Evolutionary conservation across 345 rosid species (phyloP).

Genomic region (Populus nigra): DNA sequence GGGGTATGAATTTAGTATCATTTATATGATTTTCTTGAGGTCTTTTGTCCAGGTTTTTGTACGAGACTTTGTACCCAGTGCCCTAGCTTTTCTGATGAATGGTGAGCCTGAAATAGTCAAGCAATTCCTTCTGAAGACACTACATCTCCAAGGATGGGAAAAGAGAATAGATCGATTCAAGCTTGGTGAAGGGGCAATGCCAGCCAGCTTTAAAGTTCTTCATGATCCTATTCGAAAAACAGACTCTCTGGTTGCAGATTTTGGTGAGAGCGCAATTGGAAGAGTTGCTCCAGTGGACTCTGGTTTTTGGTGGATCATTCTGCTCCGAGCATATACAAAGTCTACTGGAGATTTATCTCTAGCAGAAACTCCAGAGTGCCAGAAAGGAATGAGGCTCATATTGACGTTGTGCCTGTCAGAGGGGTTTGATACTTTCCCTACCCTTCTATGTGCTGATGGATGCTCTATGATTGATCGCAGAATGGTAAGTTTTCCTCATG

Average conservation of each 20-base stretch:
- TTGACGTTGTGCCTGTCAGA: conserved; percentile 69
- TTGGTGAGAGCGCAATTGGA: conserved; percentile 83
- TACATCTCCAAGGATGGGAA: conserved; percentile 70
- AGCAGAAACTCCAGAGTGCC: conserved; percentile 67
- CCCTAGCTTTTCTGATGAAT: conserved; percentile 72
- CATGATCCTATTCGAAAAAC: conserved; percentile 63
- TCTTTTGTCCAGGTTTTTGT: conserved; percentile 55
- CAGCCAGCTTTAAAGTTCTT: conserved; percentile 80
- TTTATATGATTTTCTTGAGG: not conserved
- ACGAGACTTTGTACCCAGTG: conserved; percentile 84
- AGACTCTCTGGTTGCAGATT: conserved; percentile 68
- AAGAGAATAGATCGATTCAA: conserved; percentile 64
- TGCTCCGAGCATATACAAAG: conserved; percentile 78
- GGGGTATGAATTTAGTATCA: not conserved
- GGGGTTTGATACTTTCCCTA: conserved; percentile 84
- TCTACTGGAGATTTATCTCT: conserved; percentile 65
- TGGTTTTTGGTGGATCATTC: conserved; percentile 91
- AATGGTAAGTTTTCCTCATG: conserved; percentile 45
- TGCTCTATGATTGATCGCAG: conserved; percentile 87
- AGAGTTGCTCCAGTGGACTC: conserved; percentile 87
- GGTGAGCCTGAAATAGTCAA: conserved; percentile 74
- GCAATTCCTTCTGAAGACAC: conserved; percentile 67
- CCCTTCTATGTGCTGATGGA: conserved; percentile 86
- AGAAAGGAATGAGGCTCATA: conserved; percentile 81
- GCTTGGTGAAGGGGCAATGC: conserved; percentile 85